Conservation (phyloP, 345 rosid genomes). For the Linum trigynum region DNA sequence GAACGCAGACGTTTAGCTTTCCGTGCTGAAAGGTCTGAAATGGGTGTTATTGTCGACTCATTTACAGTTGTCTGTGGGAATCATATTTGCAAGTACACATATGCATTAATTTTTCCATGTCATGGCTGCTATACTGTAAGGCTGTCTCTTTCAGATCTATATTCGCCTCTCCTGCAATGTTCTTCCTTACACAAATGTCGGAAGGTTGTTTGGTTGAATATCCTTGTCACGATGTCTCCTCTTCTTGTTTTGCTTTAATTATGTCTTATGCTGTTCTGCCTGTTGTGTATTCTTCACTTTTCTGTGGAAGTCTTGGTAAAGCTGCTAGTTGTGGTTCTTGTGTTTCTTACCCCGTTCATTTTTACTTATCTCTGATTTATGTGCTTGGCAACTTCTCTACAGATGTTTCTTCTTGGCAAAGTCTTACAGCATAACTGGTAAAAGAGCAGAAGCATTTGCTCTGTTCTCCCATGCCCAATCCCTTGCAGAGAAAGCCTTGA, state of each 20-base stretch:
- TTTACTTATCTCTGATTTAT: too few species aligned
- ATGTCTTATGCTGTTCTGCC: too few species aligned
- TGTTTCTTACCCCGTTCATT: too few species aligned
- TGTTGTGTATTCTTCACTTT: too few species aligned
- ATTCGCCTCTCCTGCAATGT: too few species aligned
- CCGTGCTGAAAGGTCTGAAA: slow-evolving; percentile 72
- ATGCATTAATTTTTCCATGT: not conserved
- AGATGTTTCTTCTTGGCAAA: slow-evolving; percentile 93
- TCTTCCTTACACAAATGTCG: too few species aligned
- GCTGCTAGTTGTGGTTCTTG: too few species aligned
- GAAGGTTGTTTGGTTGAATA: too few species aligned
- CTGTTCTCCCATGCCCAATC: slow-evolving; percentile 67
- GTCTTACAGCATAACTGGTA: slow-evolving; percentile 88
- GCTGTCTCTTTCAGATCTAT: too few species aligned
- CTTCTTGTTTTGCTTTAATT: too few species aligned
- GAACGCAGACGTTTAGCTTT: slow-evolving; percentile 58
- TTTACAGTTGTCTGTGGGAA: not conserved
- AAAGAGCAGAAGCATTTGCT: slow-evolving; percentile 78
- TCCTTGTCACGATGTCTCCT: too few species aligned
- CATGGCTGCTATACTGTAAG: not conserved
- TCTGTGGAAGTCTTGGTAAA: too few species aligned
- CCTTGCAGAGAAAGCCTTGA: slow-evolving; percentile 61
- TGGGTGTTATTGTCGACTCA: not conserved
- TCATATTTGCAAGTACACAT: not conserved
- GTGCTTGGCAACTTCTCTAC: slow-evolving; percentile 14